A percentile compares a stretch with the other conserved stretches of the same genome.
Conservation (phyloP, 2,329 filamentous ascomycete genomes). For the Microsporum canis region DNA sequence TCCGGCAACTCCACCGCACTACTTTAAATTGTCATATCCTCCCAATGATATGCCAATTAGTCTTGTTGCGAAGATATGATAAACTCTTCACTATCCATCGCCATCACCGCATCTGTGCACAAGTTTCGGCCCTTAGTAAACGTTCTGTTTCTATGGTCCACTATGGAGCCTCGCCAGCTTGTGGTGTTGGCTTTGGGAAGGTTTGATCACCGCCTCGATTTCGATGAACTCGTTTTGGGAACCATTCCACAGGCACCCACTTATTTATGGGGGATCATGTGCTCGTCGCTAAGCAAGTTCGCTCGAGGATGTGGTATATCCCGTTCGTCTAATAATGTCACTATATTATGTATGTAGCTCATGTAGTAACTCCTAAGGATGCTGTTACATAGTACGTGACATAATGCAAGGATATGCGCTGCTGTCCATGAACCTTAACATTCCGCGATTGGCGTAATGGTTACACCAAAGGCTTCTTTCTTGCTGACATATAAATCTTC, state of each 20-base stretch:
- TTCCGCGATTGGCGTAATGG: too few relatives aligned
- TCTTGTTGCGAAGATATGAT: slow-evolving; percentile 80
- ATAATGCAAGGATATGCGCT: too few relatives aligned
- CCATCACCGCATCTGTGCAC: slow-evolving; percentile 1
- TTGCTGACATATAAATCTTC: too few relatives aligned
- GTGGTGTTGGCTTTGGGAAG: slow-evolving; percentile 1
- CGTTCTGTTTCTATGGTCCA: slow-evolving; percentile 3
- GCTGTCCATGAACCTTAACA: too few relatives aligned
- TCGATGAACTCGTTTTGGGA: slow-evolving; percentile 38
- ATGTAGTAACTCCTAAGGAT: too few relatives aligned
- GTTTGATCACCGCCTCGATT: slow-evolving; percentile 27
- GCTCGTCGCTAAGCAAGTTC: neutral
- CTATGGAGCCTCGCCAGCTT: neutral
- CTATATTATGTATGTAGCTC: too few relatives aligned
- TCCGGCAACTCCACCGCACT: slow-evolving; percentile 48
- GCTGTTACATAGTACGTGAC: too few relatives aligned
- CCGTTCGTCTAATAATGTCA: neutral
- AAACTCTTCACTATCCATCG: slow-evolving; percentile 26
- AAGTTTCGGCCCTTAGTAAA: neutral
- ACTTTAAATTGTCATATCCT: slow-evolving; percentile 92
- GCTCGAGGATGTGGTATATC: neutral
- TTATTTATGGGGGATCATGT: neutral
- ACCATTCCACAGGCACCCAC: neutral
- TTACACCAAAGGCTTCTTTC: too few relatives aligned
- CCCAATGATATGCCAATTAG: slow-evolving; percentile 85